Evolutionary conservation across 805 yeast species (phyloP), one percentile per base, ranked within the genome.

Genomic region (Vanderwaltozyma tropicalis): DNA sequence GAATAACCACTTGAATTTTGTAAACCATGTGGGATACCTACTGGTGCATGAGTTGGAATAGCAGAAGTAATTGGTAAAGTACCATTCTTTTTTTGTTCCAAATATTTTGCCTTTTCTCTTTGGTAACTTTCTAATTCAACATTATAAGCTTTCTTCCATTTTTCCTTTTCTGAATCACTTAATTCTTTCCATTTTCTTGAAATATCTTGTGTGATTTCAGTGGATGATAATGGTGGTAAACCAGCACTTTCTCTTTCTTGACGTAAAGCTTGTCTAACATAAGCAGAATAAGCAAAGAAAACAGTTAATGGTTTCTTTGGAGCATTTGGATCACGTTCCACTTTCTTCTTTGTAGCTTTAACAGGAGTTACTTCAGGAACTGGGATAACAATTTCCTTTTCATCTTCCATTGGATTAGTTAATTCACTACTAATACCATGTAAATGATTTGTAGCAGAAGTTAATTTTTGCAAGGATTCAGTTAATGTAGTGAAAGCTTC

Each of bases 301-400:
- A 84, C 81, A 17, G 96, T 87, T 53, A 85, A 68, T 13, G 98
- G 97, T 54, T 87, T 87, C 69, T 84, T 86, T 42, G 98, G 98
- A 32, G 95, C 96, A 53, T 83, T 80, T 37, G 96, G 96, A 62
- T 89, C 97, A 49, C 72, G 75, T 62, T 74, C 79, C 40, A 59
- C 61, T 47, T 66, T 68, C 58, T 68, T 68, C 62, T 64, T 67
- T 44, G 53, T 46, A n/a, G 50, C 46, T 37, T 50, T 50, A 10
- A 39, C 48, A 11, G 54, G 45, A n/a, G 49, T 35, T 7, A 18
- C 29, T 7, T 5, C 25, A 8, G 34, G 19, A 4, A 17, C 3
- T 17, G 25, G 11, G 16, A 28, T 12, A 27, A 22, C 26, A 17
- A 28, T 21, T 28, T 57, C 62, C 40, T 58, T 59, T 12, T 56